A percentile compares a stretch with the other conserved stretches of the same genome.
Evolutionary conservation across 306 rosid species (phyloP).

Genomic region (Cicer arietinum): DNA sequence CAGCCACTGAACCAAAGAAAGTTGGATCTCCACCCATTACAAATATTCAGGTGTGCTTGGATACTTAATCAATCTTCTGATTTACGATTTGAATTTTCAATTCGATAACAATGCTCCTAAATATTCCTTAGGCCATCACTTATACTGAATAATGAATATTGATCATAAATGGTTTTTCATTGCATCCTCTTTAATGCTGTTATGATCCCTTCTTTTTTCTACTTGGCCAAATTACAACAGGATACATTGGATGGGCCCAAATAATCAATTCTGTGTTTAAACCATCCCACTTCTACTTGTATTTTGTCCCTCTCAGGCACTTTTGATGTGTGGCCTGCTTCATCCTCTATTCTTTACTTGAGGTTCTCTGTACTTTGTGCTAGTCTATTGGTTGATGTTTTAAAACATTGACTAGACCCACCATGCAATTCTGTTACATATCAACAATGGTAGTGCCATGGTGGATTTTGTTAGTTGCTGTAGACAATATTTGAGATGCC

Average conservation of each 20-base stretch:
- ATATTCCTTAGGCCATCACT: not conserved
- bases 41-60: conserved; percentile 76
- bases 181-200: not conserved
- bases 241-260: not conserved
- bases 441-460: no score
- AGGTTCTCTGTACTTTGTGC: not conserved
- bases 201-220: not conserved
- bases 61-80: no score
- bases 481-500: no score
- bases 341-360: not conserved
- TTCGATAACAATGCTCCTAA: no score
- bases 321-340: not conserved
- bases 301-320: not conserved
- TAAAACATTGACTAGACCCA: not conserved
- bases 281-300: not conserved
- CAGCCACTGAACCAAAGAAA: conserved; percentile 90
- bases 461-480: no score
- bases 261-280: not conserved
- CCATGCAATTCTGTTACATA: no score
- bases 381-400: not conserved
- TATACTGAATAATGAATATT: not conserved
- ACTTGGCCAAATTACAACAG: not conserved
- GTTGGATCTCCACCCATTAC: conserved; percentile 81
- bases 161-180: not conserved
- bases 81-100: no score